Evolutionary conservation across 441 rosid genomes (phyloP), one percentile per base, ranked within the genome.

Genomic region (Omphalea diandra): DNA sequence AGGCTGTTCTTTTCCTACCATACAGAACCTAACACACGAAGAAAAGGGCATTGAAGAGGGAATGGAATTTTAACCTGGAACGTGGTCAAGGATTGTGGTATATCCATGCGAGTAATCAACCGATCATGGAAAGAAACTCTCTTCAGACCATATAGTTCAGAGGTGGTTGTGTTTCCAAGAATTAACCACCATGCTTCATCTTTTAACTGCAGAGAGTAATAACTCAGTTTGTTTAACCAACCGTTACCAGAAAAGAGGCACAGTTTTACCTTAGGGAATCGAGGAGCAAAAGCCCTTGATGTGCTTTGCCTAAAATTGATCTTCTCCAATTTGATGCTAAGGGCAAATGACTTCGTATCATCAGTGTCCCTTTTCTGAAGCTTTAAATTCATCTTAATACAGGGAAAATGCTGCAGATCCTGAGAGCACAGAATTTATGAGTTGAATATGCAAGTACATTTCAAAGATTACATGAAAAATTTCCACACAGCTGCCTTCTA

Each of bases 161-260:
- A 84, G 53, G 93, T 84, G 56, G 82, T 67, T 31, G 90, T 75
- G 77, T 93, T 88, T 31, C 97, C 96, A 60, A 95, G 94, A 70
- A 90, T 82, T 69, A 95, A 76, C 99, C 98, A 95, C 98, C 99
- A 95, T 53, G 98, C 99, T 86, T 95, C 99, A 72, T 87, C 93
- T 90, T 95, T 95, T 66, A 85, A 65, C 97, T 78, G 78, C 24
- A 44, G 32, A 69, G 68, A 64, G 63, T 44, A 68, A 40, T 31
- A 50, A 59, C 29, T 65, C 52, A 66, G 64, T 22, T 27, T 55
- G 20, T 46, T 54, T 66, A 44, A 36, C 38, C 29, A 66, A 32
- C 40, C n/a, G 63, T 3, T 18, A 43, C 5, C 7, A 69, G 18
- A 53, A 67, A 71, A 62, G 20, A 50, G 54, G 33, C 49, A 44